phyloP scores from a whole-genome alignment of 345 rosid species.

The Brassica cretica region DNA sequence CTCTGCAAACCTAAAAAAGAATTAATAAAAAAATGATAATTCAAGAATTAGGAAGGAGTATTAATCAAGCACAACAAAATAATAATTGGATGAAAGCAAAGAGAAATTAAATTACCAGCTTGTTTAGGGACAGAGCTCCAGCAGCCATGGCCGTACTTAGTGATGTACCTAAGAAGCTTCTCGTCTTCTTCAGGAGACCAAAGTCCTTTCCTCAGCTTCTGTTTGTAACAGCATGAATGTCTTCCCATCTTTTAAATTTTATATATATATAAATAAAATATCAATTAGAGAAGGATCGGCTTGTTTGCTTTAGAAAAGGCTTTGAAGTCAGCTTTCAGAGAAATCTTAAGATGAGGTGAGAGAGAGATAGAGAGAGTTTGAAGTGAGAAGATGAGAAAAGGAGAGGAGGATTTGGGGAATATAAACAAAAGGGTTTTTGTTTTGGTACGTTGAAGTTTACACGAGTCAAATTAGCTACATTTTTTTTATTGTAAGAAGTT shows the following conservation, averaged over 20 bases:
- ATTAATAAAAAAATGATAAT: not conserved
- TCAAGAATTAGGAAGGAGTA: not conserved
- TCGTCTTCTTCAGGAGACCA: slow-evolving; percentile 99
- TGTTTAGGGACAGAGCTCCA: slow-evolving; percentile 99
- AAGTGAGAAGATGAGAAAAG: slow-evolving; percentile 43
- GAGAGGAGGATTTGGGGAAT: slow-evolving; percentile 43
- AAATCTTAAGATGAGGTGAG: slow-evolving; percentile 31
- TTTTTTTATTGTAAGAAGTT: too few species aligned
- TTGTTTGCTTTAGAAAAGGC: slow-evolving; percentile 19
- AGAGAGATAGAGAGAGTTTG: slow-evolving; percentile 28
- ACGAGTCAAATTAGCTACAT: slow-evolving; percentile 1
- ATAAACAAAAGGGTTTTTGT: slow-evolving; percentile 39
- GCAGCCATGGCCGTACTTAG: slow-evolving; percentile 91
- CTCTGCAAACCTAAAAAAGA: slow-evolving; percentile 70
- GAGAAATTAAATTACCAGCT: slow-evolving; percentile 51
- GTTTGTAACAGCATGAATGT: slow-evolving; percentile 91
- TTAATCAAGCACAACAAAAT: not conserved
- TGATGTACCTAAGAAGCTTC: slow-evolving; percentile 82
- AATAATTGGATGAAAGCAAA: not conserved
- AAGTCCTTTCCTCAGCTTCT: slow-evolving; percentile 96
- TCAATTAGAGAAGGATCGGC: slow-evolving; percentile 1
- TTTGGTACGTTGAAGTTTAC: slow-evolving; percentile 36
- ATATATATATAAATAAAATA: not conserved
- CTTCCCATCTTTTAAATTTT: slow-evolving; percentile 15
- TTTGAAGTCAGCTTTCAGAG: slow-evolving; percentile 32